Base-by-base conservation (phyloP, 73 alveolate genomes). In the Blepharisma stoltei region DNA sequence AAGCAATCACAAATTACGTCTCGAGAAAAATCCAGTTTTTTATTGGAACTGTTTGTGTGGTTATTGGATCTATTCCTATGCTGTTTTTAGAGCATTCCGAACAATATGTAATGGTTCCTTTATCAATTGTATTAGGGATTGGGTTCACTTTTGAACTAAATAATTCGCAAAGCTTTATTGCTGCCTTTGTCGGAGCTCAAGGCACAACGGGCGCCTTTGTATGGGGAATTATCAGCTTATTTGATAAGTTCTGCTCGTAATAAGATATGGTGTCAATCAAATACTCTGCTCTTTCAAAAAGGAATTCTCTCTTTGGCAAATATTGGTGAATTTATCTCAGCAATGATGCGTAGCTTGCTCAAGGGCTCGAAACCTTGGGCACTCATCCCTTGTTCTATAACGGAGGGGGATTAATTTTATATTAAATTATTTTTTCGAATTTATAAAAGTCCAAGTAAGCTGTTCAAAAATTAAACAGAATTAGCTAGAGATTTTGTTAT, bases 11-110 rank as follows among this genome's bases (percentile, higher is more conserved):
- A 78, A 45, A 76, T 70, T 20, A 54, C 44, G 54, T 87, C 54
- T 77, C 87, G 75, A 81, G 89, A 78, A 76, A 90, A 90, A 71
- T 77, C 18, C 54, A 48, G 47, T 52, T 7, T 23, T 43, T 70
- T 14, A 54, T 81, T 55, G 89, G 89, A 38, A 75, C 77, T 18
- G 14, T 54, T 5, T 55, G 76, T n/a, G 45, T 43, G 27, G 5
- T 43, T 9, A 25, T 46, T 3, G 55, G 71, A 3, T 23, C 41
- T 14, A 20, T 69, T 69, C 79, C 79, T 43, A 44, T 44, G 55
- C 4, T 46, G 20, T 69, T 69, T 43, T 69, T 69, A 69, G 23
- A 18, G 1, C 1, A 71, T 43, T 18, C 23, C 1, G 1, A 0
- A n/a, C 32, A 69, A 18, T 38, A 69, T n/a, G 55, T n/a, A 5